Evolutionary conservation across 2,329 filamentous ascomycete species (phyloP), one percentile per base, ranked within the genome.

Genomic region (Endoconidiophora laricicola): DNA sequence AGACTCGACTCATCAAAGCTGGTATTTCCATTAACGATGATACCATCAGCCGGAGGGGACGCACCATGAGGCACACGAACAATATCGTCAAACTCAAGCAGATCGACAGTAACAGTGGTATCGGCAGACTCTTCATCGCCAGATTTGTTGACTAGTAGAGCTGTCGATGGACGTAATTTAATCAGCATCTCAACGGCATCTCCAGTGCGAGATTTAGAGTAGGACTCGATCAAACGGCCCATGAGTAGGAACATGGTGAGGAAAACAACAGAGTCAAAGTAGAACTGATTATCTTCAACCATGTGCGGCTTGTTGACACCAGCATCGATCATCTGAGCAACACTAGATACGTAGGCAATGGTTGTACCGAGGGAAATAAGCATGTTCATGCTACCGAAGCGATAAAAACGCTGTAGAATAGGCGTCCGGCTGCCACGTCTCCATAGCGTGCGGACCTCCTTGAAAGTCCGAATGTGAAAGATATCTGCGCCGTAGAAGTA

Each of bases 341-440:
- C 67, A 0, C 86, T 94, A 0, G 86, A 81, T 54, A 93, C 69
- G 61, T 94, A 94, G 1, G 88, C 88, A 54, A 95, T 86, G 2
- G 78, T 82, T 0, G 88, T 94, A 4, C 87, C 88, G 2, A 94
- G 72, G 6, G 83, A 91, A 65, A 95, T 88, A 53, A 95, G 73
- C 68, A 93, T 82, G 60, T 94, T 94, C 88, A 95, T 95, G 67
- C 87, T 94, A 6, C 88, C 88, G 59, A 95, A 95, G n/a, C 83
- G 79, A 62, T 87, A 86, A 59, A 95, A 88, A 12, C 88, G 73
- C 57, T 81, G 75, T 14, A 84, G 58, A 3, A 93, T 61, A 0
- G 86, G 83, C 1, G 81, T 81, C 37, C 73, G 76, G 60, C 86
- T 94, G 24, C 78, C 76, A 2, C 69, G 78, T 20, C 82, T 74